Base-by-base conservation (phyloP, 495 filamentous ascomycete species). In the Aspergillus sclerotiicarbonarius region DNA sequence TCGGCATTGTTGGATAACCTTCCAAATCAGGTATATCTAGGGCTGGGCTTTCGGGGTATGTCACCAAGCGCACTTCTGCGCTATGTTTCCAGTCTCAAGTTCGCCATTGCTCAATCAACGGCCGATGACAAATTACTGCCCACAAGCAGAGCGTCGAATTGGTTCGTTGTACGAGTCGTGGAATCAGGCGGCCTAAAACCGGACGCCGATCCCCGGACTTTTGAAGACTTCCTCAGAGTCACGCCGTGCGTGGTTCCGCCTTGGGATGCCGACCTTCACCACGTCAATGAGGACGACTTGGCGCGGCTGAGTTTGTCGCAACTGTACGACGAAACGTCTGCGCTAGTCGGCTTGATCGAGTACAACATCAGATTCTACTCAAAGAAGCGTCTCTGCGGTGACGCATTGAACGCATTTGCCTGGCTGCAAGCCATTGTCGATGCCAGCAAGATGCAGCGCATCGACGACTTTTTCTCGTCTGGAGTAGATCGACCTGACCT, bases 1-100 rank as follows among this genome's bases (percentile, higher is more conserved):
- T 60, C 70, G 19, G 78, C 79, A 18, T 67, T 86, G 31, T 65
- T 84, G 32, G 80, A 81, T 61, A 80, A 76, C 44, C 61, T 87
- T 31, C 60, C 78, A 20, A 82, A 78, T 57, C 61, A 62, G 12
- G 60, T 75, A 19, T 63, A 71, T 63, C 60, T 60, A 58, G 71
- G 68, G 47, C 25, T 74, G 30, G 68, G 73, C 12, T 67, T 56
- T 15, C 56, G 56, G 19, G 71, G 71, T 16, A 37, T 61, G n/a
- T 54, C 65, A 29, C 54, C 62, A 45, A 49, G 41, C 18, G 59
- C 65, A 5, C 58, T 77, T 44, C 50, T 71, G 20, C 56, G 62
- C 8, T 29, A 60, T 41, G 33, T 64, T 9, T 60, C 62, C 13
- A 54, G 56, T 46, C 52, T 77, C 32, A 72, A 61, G 8, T 57